Percentiles rank a stretch among this genome's conserved stretches.
Evolutionary conservation across 345 rosid species (phyloP).

Genomic region (Camelina sativa): DNA sequence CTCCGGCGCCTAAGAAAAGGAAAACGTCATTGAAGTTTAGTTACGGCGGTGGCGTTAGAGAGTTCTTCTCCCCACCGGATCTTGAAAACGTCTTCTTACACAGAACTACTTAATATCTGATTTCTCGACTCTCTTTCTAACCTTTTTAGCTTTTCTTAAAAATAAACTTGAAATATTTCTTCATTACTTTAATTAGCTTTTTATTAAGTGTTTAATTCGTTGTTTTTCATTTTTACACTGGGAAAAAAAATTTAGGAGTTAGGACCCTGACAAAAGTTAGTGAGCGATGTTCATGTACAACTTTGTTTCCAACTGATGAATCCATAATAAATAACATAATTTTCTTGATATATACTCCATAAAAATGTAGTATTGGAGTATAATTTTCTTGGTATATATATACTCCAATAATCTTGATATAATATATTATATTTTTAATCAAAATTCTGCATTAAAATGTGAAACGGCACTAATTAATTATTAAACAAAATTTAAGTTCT

Average conservation of each 20-base stretch:
- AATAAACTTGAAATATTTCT: background rate
- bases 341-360: background rate
- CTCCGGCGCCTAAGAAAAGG: conserved; percentile 41
- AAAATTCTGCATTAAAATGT: too few relatives aligned
- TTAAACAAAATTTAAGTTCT: too few relatives aligned
- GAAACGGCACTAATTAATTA: too few relatives aligned
- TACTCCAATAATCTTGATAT: too few relatives aligned
- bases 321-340: background rate
- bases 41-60: conserved; percentile 25
- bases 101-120: conserved; percentile 5
- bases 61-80: conserved; percentile 43
- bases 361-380: too few relatives aligned
- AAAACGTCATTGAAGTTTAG: conserved; percentile 26
- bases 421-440: too few relatives aligned
- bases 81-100: conserved; percentile 34
- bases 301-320: background rate
- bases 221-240: background rate
- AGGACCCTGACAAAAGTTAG: background rate
- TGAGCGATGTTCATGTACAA: too few relatives aligned
- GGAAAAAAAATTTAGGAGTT: background rate
- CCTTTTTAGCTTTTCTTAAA: background rate
- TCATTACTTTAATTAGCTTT: background rate
- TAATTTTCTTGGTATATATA: too few relatives aligned
- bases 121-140: background rate
- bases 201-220: background rate